Evolutionary conservation across 1,284 basidiomycete genomes (phyloP), one percentile per base, ranked within the genome.

Genomic region (Irpex lacteus): DNA sequence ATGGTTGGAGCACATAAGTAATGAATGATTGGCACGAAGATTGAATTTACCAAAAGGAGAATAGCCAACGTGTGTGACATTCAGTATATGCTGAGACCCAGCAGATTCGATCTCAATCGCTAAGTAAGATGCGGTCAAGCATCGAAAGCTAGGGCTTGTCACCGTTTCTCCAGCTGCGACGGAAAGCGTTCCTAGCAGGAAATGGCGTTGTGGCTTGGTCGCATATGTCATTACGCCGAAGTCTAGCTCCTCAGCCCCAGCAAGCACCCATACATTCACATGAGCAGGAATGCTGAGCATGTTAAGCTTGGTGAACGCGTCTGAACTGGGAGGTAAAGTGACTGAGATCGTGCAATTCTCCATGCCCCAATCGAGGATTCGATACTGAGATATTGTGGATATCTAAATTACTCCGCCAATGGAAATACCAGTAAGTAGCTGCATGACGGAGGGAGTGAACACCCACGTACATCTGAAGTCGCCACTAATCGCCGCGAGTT

Each of bases 331-430:
- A 36, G 54, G 54, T 18, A 56, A 21, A 21, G 19, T 15, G 11
- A 56, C 21, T 18, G 6, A 19, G 9, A 56, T 11, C 8, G 54
- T 56, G 32, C 54, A 56, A 26, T 56, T 56, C n/a, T 56, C 54
- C 54, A 56, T 56, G 7, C 54, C 54, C 54, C 54, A 56, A 26
- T 56, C 54, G 9, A 56, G 54, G 19, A 56, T 21, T 32, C 54
- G 54, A 36, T 34, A 56, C 32, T 56, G 54, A 9, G 54, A 32
- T 6, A 56, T 21, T 11, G 54, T 56, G 26, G 54, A 56, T 18
- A 34, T 36, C 54, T 56, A 8, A 13, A 34, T 5, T 56, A 53
- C 19, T 9, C 9, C 9, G n/a, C 19, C 19, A 36, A 56, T 4
- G 3, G 9, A 3, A n/a, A 13, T 7, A 53, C 21, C 52, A 26